Evolutionary conservation across 164 flowering plant genomes (phyloP).

Genomic region (Cinnamomum micranthum): DNA sequence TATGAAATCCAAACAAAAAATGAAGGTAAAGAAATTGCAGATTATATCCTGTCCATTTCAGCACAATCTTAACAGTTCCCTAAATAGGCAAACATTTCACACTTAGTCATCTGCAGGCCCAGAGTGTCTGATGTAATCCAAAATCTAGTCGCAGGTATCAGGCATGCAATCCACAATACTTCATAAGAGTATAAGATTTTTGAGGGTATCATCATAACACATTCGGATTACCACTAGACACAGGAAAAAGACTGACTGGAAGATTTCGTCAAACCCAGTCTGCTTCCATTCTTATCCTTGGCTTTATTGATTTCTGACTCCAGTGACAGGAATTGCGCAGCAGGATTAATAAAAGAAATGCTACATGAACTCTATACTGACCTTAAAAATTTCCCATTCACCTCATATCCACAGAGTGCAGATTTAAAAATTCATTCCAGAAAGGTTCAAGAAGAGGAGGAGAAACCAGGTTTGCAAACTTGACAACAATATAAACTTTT

Average conservation of each 20-base stretch:
- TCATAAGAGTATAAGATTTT: too few species aligned
- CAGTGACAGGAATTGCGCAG: not conserved
- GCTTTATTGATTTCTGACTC: not conserved
- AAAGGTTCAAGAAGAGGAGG: not conserved
- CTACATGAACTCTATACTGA: not conserved
- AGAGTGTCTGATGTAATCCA: not conserved
- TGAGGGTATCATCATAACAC: not conserved
- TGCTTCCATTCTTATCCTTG: not conserved
- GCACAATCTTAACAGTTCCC: not conserved
- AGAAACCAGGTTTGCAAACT: not conserved
- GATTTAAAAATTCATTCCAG: not conserved
- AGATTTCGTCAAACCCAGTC: not conserved
- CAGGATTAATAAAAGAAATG: not conserved
- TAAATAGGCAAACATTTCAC: too few species aligned
- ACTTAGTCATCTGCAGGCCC: not conserved
- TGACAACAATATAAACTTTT: not conserved
- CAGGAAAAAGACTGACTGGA: not conserved
- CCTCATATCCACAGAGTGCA: not conserved
- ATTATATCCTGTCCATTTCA: not conserved
- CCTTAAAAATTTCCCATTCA: not conserved
- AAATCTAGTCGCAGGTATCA: not conserved
- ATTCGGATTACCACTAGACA: not conserved
- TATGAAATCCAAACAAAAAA: not conserved
- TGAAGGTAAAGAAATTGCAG: not conserved
- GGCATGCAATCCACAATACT: not conserved